Percentiles rank a stretch among this genome's conserved stretches.
Evolutionary conservation across 2,329 filamentous ascomycete species (phyloP).

Genomic region (Phoma sp.): DNA sequence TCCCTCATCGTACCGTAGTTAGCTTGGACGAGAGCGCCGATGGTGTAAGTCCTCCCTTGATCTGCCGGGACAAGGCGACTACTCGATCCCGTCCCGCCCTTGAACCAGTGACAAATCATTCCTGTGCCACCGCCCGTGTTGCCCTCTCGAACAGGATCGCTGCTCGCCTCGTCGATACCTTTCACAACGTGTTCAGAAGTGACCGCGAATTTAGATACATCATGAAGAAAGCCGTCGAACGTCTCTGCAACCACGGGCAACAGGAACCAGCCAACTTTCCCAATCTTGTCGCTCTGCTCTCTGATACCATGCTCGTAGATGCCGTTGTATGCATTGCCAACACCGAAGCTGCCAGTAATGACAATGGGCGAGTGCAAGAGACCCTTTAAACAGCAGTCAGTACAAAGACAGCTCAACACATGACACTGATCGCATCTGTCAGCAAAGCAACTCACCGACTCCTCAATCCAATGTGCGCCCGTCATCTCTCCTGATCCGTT

Average conservation of each 20-base stretch:
- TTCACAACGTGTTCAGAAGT: slow-evolving; percentile 60
- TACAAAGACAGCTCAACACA: neutral
- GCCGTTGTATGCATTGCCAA: slow-evolving; percentile 65
- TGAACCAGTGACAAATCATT: slow-evolving; percentile 70
- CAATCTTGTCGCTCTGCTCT: slow-evolving; percentile 50
- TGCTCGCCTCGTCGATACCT: slow-evolving; percentile 59
- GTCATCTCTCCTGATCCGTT: slow-evolving; percentile 70
- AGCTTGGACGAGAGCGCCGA: slow-evolving; percentile 68
- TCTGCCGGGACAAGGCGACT: slow-evolving; percentile 58
- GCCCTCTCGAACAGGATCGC: slow-evolving; percentile 64
- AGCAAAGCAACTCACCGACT: slow-evolving; percentile 48
- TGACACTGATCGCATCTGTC: neutral
- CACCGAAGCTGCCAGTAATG: slow-evolving; percentile 64
- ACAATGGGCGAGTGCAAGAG: slow-evolving; percentile 65
- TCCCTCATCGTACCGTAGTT: slow-evolving; percentile 67
- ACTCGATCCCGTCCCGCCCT: slow-evolving; percentile 69
- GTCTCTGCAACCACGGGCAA: slow-evolving; percentile 67
- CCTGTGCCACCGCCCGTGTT: slow-evolving; percentile 71
- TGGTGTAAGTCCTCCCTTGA: slow-evolving; percentile 56
- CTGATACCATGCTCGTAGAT: slow-evolving; percentile 63
- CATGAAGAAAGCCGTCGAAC: slow-evolving; percentile 67
- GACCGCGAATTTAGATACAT: slow-evolving; percentile 62
- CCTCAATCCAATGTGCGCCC: slow-evolving; percentile 65
- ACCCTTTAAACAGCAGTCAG: slow-evolving; percentile 38
- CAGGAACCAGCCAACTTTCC: slow-evolving; percentile 60